Base-by-base conservation (phyloP, 2,329 filamentous ascomycete species). In the Aureobasidium sp. region DNA sequence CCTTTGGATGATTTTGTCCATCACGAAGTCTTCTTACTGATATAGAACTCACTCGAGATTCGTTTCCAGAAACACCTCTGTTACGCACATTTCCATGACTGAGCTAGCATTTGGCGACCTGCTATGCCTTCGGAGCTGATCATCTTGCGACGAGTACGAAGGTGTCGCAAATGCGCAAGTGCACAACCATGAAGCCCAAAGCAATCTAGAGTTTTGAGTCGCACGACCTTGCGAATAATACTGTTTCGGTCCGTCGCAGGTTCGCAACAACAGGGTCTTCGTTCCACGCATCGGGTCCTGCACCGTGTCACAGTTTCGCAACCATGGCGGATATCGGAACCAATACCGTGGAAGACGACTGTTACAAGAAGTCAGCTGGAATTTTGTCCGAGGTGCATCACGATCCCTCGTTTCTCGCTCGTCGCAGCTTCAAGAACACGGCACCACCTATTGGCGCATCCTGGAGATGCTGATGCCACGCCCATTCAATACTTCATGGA, bases 211-310 rank as follows among this genome's bases (percentile, higher is more conserved):
- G 16, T 49, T 35, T 29, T 27, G 34, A 22, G 34, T 49, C 24
- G 45, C 16, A 49, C 34, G 10, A 24, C 34, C 34, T 48, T 34
- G 44, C 32, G 14, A 39, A 39, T 21, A 16, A 14, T 19, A 30
- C 45, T 30, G 25, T 38, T 49, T 49, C 45, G 45, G 45, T 49
- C 14, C 39, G 45, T 30, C 34, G 45, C 45, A 49, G 45, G 38
- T 32, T 30, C 34, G 45, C 45, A 49, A 34, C 32, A n/a, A 32
- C 41, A 44, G 41, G 41, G 44, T 39, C 45, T 38, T 11, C 17
- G 45, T 49, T 39, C 29, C 45, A 49, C 34, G 34, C 45, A 22
- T 39, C 34, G 22, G 34, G 34, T 19, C 8, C 30, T 49, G 34
- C 45, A 29, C 45, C 19, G 34, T 39, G 45, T 22, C 30, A 49